Conservation (phyloP, 805 yeast genomes). For the Suhomyces kilbournensis region DNA sequence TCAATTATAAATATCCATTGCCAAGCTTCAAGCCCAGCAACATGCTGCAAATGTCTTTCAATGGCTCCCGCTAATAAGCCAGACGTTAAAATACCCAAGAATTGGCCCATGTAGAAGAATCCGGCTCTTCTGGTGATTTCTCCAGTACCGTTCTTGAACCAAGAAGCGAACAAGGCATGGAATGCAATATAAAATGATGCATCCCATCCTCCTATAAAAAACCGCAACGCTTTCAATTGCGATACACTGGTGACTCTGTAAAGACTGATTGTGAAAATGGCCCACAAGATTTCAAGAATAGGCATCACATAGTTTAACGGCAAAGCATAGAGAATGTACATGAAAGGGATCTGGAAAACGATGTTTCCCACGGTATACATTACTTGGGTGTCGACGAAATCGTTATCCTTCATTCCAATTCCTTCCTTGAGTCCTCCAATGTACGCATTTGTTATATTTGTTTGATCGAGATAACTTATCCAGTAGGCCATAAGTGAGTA, state of each 20-base stretch:
- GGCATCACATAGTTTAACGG: slow-evolving; percentile 22
- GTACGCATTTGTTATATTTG: slow-evolving; percentile 22
- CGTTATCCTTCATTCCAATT: slow-evolving; percentile 19
- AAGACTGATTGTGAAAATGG: slow-evolving; percentile 16
- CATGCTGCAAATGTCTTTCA: slow-evolving; percentile 2
- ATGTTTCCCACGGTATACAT: slow-evolving; percentile 21
- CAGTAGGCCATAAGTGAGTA: slow-evolving; percentile 23
- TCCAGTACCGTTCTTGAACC: slow-evolving; percentile 42
- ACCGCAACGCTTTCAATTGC: slow-evolving; percentile 20
- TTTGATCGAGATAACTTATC: slow-evolving; percentile 23
- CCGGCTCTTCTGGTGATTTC: slow-evolving; percentile 42
- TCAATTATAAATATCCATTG: slow-evolving; percentile 26
- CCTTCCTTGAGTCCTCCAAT: slow-evolving; percentile 18
- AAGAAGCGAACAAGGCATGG: slow-evolving; percentile 41
- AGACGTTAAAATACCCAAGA: slow-evolving; percentile 26
- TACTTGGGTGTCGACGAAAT: slow-evolving; percentile 20
- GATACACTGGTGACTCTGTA: slow-evolving; percentile 13
- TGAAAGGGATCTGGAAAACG: slow-evolving; percentile 22
- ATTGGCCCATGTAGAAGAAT: slow-evolving; percentile 29
- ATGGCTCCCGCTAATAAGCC: slow-evolving; percentile 25
- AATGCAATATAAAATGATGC: slow-evolving; percentile 10
- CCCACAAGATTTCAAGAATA: slow-evolving; percentile 18
- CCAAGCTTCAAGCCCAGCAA: slow-evolving; percentile 13
- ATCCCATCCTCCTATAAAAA: slow-evolving; percentile 19
- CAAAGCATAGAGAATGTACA: slow-evolving; percentile 19